Evolutionary conservation across 2,329 filamentous ascomycete genomes (phyloP), one percentile per base, ranked within the genome.

Genomic region (Exophiala calicioides): DNA sequence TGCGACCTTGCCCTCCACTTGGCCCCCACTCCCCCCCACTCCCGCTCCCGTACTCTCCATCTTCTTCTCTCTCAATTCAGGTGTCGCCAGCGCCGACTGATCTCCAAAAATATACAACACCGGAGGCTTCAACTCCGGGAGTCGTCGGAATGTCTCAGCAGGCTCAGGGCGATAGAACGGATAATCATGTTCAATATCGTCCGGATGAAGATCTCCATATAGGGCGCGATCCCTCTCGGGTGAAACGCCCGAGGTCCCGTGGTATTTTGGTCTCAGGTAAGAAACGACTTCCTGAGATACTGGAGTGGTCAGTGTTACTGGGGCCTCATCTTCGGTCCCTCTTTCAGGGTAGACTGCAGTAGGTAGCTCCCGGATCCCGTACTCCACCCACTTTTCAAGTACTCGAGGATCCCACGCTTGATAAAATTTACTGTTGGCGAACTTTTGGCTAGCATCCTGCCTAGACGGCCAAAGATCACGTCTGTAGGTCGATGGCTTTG

Each of bases 381-480:
- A 76, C 47, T 79, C 57, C 35, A 89, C 68, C 84, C 86, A 91
- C 29, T 77, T 74, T 6, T 90, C 80, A 0, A 96, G 74, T 0
- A 90, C 90, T 33, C 90, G 79, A 1, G 78, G 73, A 60, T 98
- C 88, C 93, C 91, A 97, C 5, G 78, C 60, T 53, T 82, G 75
- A 68, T 95, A 96, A 70, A 95, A 95, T 30, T 79, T 79, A 60
- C 77, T 86, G 47, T 78, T 79, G 38, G 70, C 68, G 68, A 95
- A 90, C 8, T 80, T 70, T 9, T 76, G 77, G 43, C 75, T 77
- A 12, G 93, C 91, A 3, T 75, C 85, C 37, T 74, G 70, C 5
- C 85, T 80, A 0, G 85, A 89, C 0, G 89, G 85, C 93, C 93
- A 98, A 45, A 79, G 61, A 58, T 97, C 91, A 35, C 88, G 82